phyloP scores from a whole-genome alignment of 305 asterid species.

The Fraxinus dipetala region DNA sequence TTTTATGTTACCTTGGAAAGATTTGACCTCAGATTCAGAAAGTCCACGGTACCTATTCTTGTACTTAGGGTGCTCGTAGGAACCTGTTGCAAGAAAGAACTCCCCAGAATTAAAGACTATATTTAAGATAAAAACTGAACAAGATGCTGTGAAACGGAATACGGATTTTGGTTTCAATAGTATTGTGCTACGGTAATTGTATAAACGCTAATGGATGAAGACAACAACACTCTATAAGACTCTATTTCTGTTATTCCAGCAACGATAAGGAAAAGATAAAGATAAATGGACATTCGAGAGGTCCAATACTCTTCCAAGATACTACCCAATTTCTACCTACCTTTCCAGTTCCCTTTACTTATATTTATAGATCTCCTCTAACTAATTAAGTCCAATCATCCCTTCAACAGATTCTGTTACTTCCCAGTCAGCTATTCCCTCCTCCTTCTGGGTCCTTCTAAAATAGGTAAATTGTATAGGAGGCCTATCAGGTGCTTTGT shows the following conservation, averaged over 20 bases:
- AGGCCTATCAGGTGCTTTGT: background rate
- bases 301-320: background rate
- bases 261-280: background rate
- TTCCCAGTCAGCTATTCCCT: background rate
- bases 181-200: background rate
- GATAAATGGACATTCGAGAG: background rate
- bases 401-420: background rate
- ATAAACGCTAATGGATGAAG: background rate
- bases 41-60: background rate
- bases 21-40: background rate
- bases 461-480: background rate
- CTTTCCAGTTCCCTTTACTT: background rate
- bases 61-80: background rate
- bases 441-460: background rate
- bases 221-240: background rate
- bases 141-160: background rate
- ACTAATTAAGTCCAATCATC: background rate
- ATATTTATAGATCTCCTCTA: background rate
- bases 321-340: background rate
- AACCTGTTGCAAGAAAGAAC: background rate
- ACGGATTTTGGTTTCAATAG: background rate
- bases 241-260: background rate
- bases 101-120: background rate
- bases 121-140: background rate
- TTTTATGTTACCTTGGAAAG: background rate